phyloP scores from a whole-genome alignment of 306 rosid genomes.

The Benincasa hispida region DNA sequence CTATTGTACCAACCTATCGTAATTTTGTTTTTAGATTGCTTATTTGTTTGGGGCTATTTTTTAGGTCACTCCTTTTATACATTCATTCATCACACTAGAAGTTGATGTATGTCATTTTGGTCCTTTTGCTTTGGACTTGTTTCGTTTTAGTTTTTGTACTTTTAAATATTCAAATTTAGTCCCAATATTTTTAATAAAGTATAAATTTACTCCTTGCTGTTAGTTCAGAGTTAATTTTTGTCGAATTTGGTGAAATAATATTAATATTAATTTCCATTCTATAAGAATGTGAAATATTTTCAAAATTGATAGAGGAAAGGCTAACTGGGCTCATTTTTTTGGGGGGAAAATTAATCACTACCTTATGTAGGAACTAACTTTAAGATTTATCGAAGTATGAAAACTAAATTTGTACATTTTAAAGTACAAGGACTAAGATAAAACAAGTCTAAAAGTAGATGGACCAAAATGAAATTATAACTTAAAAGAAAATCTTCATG shows the following conservation, averaged over 20 bases:
- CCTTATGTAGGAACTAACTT: neutral
- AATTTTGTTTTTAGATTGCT: neutral
- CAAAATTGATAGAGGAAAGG: neutral
- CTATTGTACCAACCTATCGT: neutral
- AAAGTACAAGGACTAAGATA: neutral
- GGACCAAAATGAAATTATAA: neutral
- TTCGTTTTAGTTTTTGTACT: neutral
- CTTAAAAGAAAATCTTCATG: neutral
- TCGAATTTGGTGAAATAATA: too few species aligned
- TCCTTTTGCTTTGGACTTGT: neutral
- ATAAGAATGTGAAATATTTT: too few species aligned
- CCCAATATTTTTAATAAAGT: too few species aligned
- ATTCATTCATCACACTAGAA: neutral
- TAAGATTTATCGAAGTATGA: neutral
- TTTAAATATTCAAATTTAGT: neutral
- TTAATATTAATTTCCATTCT: too few species aligned
- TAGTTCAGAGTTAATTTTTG: too few species aligned
- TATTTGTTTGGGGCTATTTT: neutral
- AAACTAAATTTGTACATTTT: neutral
- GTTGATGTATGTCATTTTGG: neutral
- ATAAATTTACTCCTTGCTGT: too few species aligned
- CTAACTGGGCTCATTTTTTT: neutral
- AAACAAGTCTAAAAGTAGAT: neutral
- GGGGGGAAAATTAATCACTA: neutral
- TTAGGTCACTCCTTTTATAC: neutral